Conservation (phyloP, 169 alveolate species). For the Cystoisospora suis region DNA sequence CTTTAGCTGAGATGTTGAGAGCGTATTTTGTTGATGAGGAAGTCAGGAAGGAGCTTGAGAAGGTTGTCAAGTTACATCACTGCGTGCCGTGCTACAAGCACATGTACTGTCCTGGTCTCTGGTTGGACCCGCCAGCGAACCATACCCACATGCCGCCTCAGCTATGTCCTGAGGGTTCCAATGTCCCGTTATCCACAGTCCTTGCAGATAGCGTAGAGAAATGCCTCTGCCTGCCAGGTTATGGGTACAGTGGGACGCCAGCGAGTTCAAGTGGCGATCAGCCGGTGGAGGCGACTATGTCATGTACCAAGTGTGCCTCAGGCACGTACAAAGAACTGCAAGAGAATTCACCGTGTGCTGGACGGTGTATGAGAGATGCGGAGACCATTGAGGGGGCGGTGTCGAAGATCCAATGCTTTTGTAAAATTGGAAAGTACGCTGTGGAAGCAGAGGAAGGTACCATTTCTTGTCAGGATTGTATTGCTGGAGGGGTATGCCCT, state of each 20-base stretch:
- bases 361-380: conserved; percentile 67
- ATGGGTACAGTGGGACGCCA: conserved; percentile 45
- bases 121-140: conserved; percentile 64
- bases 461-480: conserved; percentile 63
- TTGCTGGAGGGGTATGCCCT: conserved; percentile 65
- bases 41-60: conserved; percentile 53
- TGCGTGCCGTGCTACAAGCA: conserved; percentile 64
- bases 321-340: conserved; percentile 67
- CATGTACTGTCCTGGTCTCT: conserved; percentile 66
- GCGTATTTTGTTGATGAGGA: conserved; percentile 49
- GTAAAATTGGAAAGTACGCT: conserved; percentile 67
- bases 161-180: conserved; percentile 66
- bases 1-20: conserved; percentile 5
- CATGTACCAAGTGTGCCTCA: conserved; percentile 59
- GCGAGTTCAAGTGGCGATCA: conserved; percentile 6
- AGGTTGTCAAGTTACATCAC: conserved; percentile 48
- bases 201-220: conserved; percentile 67
- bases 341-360: conserved; percentile 68
- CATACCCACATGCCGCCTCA: conserved; percentile 68
- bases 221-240: conserved; percentile 67
- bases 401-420: conserved; percentile 66
- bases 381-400: conserved; percentile 68
- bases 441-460: conserved; percentile 51
- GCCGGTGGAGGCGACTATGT: not conserved
- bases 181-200: conserved; percentile 57